Conservation (phyloP, 2,329 filamentous ascomycete genomes). For the Penicillium capsulatum region DNA sequence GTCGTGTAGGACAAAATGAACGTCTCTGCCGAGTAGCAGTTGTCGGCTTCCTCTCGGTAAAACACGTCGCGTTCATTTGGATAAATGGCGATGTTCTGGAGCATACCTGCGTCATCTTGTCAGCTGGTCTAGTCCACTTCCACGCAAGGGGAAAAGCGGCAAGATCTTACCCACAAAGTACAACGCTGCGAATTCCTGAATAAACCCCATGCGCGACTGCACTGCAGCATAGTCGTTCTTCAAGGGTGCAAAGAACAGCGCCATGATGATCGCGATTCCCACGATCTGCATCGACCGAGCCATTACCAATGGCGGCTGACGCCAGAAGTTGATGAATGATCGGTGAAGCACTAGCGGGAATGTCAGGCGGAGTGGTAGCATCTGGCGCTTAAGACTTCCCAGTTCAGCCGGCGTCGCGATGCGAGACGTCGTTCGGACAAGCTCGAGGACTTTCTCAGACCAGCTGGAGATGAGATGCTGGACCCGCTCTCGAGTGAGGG, state of each 20-base stretch:
- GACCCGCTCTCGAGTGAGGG: slow-evolving; percentile 60
- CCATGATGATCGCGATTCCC: slow-evolving; percentile 59
- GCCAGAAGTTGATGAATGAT: slow-evolving; percentile 63
- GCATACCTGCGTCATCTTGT: slow-evolving; percentile 55
- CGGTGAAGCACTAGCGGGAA: slow-evolving; percentile 66
- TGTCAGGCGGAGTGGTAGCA: slow-evolving; percentile 58
- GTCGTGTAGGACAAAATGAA: slow-evolving; percentile 68
- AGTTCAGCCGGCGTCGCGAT: slow-evolving; percentile 68
- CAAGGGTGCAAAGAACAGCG: slow-evolving; percentile 68
- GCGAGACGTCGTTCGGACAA: slow-evolving; percentile 32
- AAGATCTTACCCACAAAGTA: slow-evolving; percentile 41
- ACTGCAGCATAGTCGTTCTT: slow-evolving; percentile 65
- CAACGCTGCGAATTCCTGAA: slow-evolving; percentile 64
- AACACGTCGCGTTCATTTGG: slow-evolving; percentile 70
- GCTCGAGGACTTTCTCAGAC: slow-evolving; percentile 31
- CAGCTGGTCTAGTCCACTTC: too few relatives aligned
- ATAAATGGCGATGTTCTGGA: slow-evolving; percentile 73
- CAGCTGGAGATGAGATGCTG: slow-evolving; percentile 58
- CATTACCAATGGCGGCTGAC: slow-evolving; percentile 61
- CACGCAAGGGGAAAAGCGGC: too few relatives aligned
- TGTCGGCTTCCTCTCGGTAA: slow-evolving; percentile 70
- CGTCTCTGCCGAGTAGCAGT: slow-evolving; percentile 65
- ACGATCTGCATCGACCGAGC: slow-evolving; percentile 65
- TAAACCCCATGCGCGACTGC: slow-evolving; percentile 68
- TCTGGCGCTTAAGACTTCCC: slow-evolving; percentile 62